Conservation (phyloP, 495 filamentous ascomycete genomes). For the Massariosphaeria phaeospora region DNA sequence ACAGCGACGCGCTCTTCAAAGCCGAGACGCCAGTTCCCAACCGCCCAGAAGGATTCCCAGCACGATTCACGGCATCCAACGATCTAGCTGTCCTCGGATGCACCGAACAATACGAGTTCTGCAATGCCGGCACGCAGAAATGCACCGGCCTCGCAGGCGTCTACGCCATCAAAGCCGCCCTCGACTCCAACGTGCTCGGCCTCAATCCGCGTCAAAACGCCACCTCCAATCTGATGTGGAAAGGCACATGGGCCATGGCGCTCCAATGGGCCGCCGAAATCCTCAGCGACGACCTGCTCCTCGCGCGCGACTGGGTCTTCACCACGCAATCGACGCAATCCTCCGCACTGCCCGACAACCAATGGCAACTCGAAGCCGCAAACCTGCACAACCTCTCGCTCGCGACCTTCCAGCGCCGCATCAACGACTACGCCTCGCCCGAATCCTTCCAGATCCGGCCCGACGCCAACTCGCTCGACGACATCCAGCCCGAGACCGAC, state of each 20-base stretch:
- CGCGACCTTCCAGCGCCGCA: conserved; percentile 19
- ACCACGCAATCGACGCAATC: background rate
- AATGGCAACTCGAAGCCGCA: conserved; percentile 22
- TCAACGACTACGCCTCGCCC: conserved; percentile 22
- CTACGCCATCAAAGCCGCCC: conserved; percentile 8
- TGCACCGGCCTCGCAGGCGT: conserved; percentile 22
- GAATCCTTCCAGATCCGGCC: conserved; percentile 17
- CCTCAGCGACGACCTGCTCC: conserved; percentile 5
- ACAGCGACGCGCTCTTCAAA: conserved; percentile 14
- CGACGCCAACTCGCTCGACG: background rate
- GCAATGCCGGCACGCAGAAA: conserved; percentile 2
- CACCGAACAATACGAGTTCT: conserved; percentile 29
- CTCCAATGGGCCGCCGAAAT: conserved; percentile 16
- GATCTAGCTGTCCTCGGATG: conserved; percentile 19
- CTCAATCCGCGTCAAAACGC: conserved; percentile 3
- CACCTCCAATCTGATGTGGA: conserved; percentile 16
- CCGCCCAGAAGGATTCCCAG: background rate
- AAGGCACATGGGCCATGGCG: conserved; percentile 18
- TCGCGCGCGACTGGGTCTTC: conserved; percentile 18
- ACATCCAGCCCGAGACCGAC: conserved; percentile 9
- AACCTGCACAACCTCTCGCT: conserved; percentile 30
- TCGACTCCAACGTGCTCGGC: conserved; percentile 5
- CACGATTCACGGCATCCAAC: background rate
- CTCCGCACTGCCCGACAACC: conserved; percentile 7
- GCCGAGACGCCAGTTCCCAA: too few species aligned